phyloP scores from a whole-genome alignment of 2,329 filamentous ascomycete genomes.

The Nigrospora sphaerica region DNA sequence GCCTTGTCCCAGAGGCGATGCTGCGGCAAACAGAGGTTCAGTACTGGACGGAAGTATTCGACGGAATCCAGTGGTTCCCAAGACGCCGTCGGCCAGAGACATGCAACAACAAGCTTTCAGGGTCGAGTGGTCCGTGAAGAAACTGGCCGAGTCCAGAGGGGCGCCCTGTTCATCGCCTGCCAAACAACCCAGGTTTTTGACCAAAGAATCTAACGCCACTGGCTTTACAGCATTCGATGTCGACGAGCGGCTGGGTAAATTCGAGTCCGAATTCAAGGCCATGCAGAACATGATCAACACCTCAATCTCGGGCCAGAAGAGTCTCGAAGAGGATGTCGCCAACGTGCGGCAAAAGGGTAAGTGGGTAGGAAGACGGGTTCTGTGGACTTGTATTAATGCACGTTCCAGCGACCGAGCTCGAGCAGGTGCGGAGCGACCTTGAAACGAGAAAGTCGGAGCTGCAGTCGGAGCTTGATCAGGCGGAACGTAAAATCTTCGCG shows the following conservation, averaged over 20 bases:
- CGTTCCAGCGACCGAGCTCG: constrained; percentile 37
- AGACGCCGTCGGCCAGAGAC: constrained; percentile 24
- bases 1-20: no score
- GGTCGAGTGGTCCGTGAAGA: constrained; percentile 15
- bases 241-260: constrained; percentile 65
- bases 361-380: constrained; percentile 18
- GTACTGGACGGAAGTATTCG: background rate
- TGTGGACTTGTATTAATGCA: constrained; percentile 8
- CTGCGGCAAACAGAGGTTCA: constrained; percentile 5
- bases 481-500: constrained; percentile 43
- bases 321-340: constrained; percentile 67
- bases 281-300: constrained; percentile 68
- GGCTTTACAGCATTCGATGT: constrained; percentile 69
- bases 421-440: constrained; percentile 38
- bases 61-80: constrained; percentile 18
- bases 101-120: constrained; percentile 20
- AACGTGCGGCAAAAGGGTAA: constrained; percentile 69
- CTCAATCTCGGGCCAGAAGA: constrained; percentile 60
- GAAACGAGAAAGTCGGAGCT: constrained; percentile 41
- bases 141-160: constrained; percentile 23
- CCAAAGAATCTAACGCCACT: constrained; percentile 65
- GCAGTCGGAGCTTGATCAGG: constrained; percentile 60
- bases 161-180: constrained; percentile 36
- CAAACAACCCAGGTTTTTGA: constrained; percentile 51
- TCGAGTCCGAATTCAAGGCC: constrained; percentile 67